A percentile compares a stretch with the other conserved stretches of the same genome.
phyloP scores from a whole-genome alignment of 768 basidiomycete species.

The Boletus vinaceobasis region DNA sequence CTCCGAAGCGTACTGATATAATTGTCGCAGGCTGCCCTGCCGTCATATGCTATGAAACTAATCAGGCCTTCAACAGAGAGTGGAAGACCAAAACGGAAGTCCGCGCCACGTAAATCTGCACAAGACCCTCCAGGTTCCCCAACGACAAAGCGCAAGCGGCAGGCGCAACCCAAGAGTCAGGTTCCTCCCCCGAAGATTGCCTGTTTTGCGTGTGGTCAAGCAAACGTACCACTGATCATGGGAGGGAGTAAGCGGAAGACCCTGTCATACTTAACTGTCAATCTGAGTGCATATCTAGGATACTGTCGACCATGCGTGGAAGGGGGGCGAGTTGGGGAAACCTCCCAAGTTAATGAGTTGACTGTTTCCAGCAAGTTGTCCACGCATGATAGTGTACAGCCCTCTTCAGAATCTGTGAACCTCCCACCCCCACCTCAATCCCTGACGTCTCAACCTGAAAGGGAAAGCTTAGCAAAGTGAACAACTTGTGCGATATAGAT shows the following conservation, averaged over 20 bases:
- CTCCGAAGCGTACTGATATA: not conserved
- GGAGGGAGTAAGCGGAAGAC: conserved; percentile 59
- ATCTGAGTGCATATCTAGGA: conserved; percentile 36
- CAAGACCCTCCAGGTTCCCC: conserved; percentile 20
- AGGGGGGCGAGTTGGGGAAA: conserved; percentile 41
- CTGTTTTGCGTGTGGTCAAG: conserved; percentile 60
- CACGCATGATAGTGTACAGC: conserved; percentile 1
- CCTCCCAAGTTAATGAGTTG: conserved; percentile 19
- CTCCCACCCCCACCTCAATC: not conserved
- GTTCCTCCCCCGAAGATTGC: conserved; percentile 43
- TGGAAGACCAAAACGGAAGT: conserved; percentile 34
- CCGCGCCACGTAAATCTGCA: conserved; percentile 30
- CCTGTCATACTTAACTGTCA: not conserved
- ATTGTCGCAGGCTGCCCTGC: conserved; percentile 39
- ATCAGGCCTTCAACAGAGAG: conserved; percentile 51
- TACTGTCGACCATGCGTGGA: conserved; percentile 70
- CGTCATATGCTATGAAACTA: conserved; percentile 51
- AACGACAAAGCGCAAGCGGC: conserved; percentile 41
- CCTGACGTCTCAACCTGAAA: not conserved
- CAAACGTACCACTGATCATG: conserved; percentile 71
- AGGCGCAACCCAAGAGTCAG: conserved; percentile 32
- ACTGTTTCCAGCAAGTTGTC: not conserved
- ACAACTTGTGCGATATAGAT: conserved; percentile 5
- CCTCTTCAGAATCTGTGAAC: not conserved
- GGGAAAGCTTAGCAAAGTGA: not conserved